Evolutionary conservation across 164 flowering plant genomes (phyloP), one percentile per base, ranked within the genome.

Genomic region (Magnolia officinalis): DNA sequence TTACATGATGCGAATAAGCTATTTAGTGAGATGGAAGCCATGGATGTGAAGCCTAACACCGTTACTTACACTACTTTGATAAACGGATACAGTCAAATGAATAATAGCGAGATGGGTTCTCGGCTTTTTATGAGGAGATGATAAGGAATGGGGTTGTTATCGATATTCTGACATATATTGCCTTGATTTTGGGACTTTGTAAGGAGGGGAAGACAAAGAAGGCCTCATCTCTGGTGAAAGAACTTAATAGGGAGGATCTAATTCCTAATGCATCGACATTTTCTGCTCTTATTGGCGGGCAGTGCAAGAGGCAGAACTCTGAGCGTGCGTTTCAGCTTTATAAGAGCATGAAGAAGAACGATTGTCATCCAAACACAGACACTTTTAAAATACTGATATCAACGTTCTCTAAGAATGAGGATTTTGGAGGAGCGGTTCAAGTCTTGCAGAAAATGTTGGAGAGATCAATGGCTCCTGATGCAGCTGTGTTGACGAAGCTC

Each of bases 141-240:
- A 66, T 77, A 21, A 82, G 72, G 64, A 78, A 76, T 77, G 92
- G 89, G 52, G 71, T 93, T 49, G 84, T 85, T 80, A 83, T 87
- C 74, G 89, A 95, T 85, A 84, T 93, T 49, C 75, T 91, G 78
- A 93, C 98, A 21, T 92, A 90, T 68, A 95, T 93, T 85, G 90
- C 97, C 1, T 81, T 95, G 85, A 88, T 95, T 65, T 71, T 85
- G 83, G 94, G 94, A 63, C 82, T 90, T 24, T 95, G 95, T 87
- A 90, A 87, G 76, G 90, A 85, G 71, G 97, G 97, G 45, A 93
- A 88, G 91, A 93, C 95, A 8, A 95, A 85, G 84, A 92, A 90
- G 80, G 97, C 96, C 50, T 93, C 95, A 24, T 78, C 83, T 80
- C 50, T 92, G 74, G 90, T 92, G 23, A 91, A 88, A 85, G 87